Conservation (phyloP, 208 protist species). For the Leishmania tarentolae region DNA sequence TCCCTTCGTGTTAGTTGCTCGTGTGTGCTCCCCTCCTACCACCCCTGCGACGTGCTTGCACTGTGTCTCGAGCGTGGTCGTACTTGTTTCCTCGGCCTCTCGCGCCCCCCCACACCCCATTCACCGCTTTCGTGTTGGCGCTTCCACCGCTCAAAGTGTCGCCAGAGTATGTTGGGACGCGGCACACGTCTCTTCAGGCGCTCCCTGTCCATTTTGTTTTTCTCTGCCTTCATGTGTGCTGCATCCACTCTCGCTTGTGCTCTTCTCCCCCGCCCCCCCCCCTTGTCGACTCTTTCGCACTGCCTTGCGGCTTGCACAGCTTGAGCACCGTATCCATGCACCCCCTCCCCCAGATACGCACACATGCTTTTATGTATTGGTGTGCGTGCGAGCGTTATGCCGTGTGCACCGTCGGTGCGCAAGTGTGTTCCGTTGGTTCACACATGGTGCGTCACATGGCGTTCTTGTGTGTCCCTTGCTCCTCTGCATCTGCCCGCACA, state of each 20-base stretch:
- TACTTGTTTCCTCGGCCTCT: not conserved
- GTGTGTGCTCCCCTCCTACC: not conserved
- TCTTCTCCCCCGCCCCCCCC: not conserved
- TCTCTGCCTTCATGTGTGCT: not conserved
- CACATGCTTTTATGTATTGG: not conserved
- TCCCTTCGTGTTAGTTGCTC: not conserved
- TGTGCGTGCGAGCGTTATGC: not conserved
- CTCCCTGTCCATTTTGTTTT: not conserved
- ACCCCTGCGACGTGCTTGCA: not conserved
- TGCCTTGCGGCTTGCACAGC: not conserved
- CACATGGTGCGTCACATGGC: not conserved
- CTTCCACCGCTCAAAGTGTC: not conserved
- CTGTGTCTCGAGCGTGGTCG: not conserved
- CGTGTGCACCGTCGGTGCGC: not conserved
- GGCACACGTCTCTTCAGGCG: not conserved
- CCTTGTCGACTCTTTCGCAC: not conserved
- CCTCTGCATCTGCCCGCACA: not conserved
- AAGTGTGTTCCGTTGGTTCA: not conserved
- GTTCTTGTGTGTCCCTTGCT: not conserved
- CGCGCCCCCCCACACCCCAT: not conserved
- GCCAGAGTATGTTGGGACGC: not conserved
- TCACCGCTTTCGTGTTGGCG: not conserved
- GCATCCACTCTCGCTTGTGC: not conserved
- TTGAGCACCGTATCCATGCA: not conserved
- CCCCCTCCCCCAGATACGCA: not conserved